Base-by-base conservation (phyloP, 2,329 filamentous ascomycete genomes). In the Venturiaceae sp. region DNA sequence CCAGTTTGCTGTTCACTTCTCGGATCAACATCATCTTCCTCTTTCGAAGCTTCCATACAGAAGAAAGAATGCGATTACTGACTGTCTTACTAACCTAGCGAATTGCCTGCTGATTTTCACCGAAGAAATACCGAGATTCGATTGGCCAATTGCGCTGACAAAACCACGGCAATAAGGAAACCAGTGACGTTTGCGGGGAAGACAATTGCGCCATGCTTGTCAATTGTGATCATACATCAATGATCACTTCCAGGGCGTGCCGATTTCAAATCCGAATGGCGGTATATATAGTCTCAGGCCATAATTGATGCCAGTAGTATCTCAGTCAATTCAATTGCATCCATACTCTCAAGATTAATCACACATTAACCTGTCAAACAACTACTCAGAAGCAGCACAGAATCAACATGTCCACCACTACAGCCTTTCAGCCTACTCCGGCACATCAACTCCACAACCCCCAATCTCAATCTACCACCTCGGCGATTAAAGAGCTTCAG, bases 361-460 rank as follows among this genome's bases (percentile, higher is more conserved):
- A 21, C 14, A 44, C 16, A 21, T 44, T 44, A 23, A 26, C 21
- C 21, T 26, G 26, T 7, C 23, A 16, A 47, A 30, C 5, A 11
- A 19, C 23, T 47, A 47, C 9, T 23, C 5, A 47, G n/a, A 3
- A 11, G 1, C 5, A 5, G 8, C 1, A 30, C n/a, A 46, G 14
- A 26, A 6, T 28, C 9, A 14, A 5, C 9, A 47, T 47, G 44
- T 47, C 44, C 11, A 46, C 41, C 26, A 33, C 32, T 53, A 53
- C 50, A 53, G n/a, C 30, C 50, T 53, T 21, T 53, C 50, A 33
- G 33, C 50, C 50, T 36, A 36, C 50, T 36, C 68, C 74, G 8
- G 74, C 74, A 9, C 75, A 77, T 62, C 71, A 76, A 60, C 68
- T 72, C 57, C 67, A 64, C 41, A 41, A 50, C 30, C 32, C 55